phyloP scores from a whole-genome alignment of 2,329 filamentous ascomycete species.

The Grosmannia penicillata region DNA sequence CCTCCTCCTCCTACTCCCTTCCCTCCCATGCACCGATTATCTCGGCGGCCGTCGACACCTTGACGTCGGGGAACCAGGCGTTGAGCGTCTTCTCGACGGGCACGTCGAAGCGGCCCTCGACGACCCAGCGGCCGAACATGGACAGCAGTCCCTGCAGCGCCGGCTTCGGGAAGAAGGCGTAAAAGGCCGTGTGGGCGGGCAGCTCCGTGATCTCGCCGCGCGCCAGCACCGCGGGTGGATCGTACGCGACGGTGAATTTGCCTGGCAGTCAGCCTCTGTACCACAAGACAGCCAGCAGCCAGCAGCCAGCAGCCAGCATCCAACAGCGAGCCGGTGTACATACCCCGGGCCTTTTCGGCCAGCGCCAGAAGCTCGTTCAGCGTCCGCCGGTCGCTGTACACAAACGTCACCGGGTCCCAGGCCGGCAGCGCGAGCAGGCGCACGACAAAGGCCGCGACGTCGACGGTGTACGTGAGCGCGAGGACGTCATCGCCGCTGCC shows the following conservation, averaged over 20 bases:
- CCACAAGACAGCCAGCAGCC: too few species aligned
- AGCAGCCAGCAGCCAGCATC: too few species aligned
- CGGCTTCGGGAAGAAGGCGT: neutral
- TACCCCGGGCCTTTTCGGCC: neutral
- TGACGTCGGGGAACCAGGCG: too few species aligned
- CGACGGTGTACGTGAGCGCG: neutral
- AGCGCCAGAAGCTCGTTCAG: neutral
- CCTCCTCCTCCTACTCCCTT: too few species aligned
- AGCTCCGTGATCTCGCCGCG: neutral
- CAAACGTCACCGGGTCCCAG: neutral
- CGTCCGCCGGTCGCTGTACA: neutral
- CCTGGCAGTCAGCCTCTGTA: too few species aligned
- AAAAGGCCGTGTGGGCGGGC: neutral
- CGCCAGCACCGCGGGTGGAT: neutral
- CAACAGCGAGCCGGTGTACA: too few species aligned
- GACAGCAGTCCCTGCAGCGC: too few species aligned
- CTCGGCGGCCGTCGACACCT: too few species aligned
- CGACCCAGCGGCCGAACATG: too few species aligned
- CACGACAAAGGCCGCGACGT: neutral
- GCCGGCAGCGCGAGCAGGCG: neutral
- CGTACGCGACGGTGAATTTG: neutral
- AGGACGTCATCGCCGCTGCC: constrained; percentile 21
- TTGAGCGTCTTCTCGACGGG: too few species aligned
- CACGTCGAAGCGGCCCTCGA: too few species aligned
- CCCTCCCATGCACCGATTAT: too few species aligned